Evolutionary conservation across 73 alveolate species (phyloP).

Genomic region (Symbiodinium pilosum): DNA sequence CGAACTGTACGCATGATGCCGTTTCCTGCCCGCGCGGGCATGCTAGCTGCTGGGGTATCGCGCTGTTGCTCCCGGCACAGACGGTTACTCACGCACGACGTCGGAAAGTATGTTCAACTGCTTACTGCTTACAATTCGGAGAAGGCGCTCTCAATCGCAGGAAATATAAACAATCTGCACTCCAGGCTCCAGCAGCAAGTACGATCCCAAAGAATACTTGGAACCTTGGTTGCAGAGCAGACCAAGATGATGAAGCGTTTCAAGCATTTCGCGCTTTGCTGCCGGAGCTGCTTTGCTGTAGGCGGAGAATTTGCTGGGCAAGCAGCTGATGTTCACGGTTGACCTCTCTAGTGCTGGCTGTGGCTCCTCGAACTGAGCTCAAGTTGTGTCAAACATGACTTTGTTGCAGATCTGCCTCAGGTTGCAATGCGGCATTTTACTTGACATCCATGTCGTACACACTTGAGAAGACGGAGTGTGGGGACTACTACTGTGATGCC

Average conservation of each 20-base stretch:
- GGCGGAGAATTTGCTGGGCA: not conserved
- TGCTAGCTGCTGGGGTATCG: no score
- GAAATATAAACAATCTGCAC: not conserved
- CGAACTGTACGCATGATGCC: no score
- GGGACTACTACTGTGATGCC: conserved; percentile 25
- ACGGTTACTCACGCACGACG: no score
- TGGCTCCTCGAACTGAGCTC: not conserved
- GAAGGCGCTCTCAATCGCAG: no score
- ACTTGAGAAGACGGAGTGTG: not conserved
- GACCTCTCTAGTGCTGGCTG: not conserved
- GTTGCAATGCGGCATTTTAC: conserved; percentile 20
- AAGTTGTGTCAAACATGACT: no score
- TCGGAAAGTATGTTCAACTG: no score
- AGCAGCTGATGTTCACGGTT: not conserved
- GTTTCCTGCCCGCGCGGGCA: no score
- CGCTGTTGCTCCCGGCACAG: no score
- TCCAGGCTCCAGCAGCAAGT: not conserved
- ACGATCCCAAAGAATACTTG: not conserved
- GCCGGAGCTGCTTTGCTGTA: not conserved
- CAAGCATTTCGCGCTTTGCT: not conserved
- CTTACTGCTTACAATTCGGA: no score
- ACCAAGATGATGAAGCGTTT: no score
- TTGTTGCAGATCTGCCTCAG: not conserved
- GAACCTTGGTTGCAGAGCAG: not conserved
- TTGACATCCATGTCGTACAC: not conserved